Evolutionary conservation across 768 basidiomycete genomes (phyloP).

Genomic region (Tephrocybe sp.): DNA sequence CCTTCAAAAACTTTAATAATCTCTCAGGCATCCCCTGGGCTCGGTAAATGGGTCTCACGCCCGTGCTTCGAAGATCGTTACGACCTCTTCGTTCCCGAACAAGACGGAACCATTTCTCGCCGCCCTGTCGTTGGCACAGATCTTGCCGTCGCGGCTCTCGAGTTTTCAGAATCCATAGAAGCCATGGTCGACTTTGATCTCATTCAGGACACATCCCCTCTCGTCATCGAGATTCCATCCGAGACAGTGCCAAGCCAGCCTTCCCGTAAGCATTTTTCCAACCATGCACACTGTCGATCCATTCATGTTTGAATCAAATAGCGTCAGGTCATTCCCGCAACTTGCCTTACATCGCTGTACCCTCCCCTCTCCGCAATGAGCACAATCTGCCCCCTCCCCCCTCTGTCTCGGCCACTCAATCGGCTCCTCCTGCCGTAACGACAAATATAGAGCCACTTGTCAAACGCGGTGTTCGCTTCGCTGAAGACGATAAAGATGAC

Average conservation of each 20-base stretch:
- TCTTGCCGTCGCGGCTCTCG: conserved; percentile 68
- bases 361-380: conserved; percentile 51
- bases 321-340: conserved; percentile 27
- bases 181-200: conserved; percentile 55
- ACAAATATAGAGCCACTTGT: conserved; percentile 22
- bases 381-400: conserved; percentile 22
- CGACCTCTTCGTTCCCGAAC: conserved; percentile 49
- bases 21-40: conserved; percentile 49
- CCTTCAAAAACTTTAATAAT: conserved; percentile 31
- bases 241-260: conserved; percentile 14
- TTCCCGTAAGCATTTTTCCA: conserved; percentile 16
- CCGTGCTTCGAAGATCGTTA: conserved; percentile 78
- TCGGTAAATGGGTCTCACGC: conserved; percentile 69
- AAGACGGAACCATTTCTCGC: conserved; percentile 34
- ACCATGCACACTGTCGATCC: not conserved
- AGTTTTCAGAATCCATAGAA: conserved; percentile 70
- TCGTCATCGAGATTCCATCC: conserved; percentile 16
- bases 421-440: conserved; percentile 13
- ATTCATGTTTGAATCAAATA: conserved; percentile 17
- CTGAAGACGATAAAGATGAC: conserved; percentile 68
- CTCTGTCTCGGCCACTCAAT: conserved; percentile 8
- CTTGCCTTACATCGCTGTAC: conserved; percentile 39
- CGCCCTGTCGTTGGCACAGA: conserved; percentile 46
- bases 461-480: conserved; percentile 65
- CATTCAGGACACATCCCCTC: conserved; percentile 21